These are phyloP conservation scores for Coemansia sp. DNA, from an alignment of 371 early-diverging fungal genomes.

Conservation along the genomic window DNA sequence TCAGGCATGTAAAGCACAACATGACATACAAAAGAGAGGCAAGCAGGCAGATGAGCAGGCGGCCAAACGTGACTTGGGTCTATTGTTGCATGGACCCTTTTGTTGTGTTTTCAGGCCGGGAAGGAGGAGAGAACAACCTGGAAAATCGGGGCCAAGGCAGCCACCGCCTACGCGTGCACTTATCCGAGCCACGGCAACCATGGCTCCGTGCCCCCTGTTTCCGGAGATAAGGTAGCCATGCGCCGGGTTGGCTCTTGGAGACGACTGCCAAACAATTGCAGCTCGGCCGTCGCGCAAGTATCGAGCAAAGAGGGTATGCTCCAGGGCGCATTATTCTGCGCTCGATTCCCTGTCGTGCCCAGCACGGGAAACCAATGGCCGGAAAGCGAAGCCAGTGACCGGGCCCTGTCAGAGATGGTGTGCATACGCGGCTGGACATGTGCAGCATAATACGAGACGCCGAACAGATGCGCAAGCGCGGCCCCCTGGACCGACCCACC, in stretches of 20 bases:
- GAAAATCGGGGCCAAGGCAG: background rate
- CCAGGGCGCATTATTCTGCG: slow-evolving; percentile 1
- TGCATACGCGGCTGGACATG: background rate
- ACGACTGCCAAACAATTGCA: background rate
- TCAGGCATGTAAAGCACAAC: background rate
- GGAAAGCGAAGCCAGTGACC: slow-evolving; percentile 3
- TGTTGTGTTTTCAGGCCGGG: slow-evolving; percentile 1
- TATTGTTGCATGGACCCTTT: slow-evolving; percentile 1
- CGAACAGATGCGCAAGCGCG: background rate
- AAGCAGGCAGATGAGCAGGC: background rate
- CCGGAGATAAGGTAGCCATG: background rate
- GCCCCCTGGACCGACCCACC: background rate
- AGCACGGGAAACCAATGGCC: background rate
- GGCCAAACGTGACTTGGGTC: background rate
- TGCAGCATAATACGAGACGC: slow-evolving; percentile 1
- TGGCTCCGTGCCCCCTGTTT: background rate
- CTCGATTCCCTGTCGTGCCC: background rate
- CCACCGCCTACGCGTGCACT: slow-evolving; percentile 1
- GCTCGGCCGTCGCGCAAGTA: background rate
- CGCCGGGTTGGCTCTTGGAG: too few relatives aligned
- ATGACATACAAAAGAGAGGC: background rate
- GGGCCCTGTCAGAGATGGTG: background rate
- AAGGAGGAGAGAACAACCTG: background rate
- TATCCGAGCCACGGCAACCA: background rate
- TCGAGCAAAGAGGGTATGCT: background rate